Evolutionary conservation across 495 filamentous ascomycete genomes (phyloP), one percentile per base, ranked within the genome.

Genomic region (Aeminium ludgeri): DNA sequence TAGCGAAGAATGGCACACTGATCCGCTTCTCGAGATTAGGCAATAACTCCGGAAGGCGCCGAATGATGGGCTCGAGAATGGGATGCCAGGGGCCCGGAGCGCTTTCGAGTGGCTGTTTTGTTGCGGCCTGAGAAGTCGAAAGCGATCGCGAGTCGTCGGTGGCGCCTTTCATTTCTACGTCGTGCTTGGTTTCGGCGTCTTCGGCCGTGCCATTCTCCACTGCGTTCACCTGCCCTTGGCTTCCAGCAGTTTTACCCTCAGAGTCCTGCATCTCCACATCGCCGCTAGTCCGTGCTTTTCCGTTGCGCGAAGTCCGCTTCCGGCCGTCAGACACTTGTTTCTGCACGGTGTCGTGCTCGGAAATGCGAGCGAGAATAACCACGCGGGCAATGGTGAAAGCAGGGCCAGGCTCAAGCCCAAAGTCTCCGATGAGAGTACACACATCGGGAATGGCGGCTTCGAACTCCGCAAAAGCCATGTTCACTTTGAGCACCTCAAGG

Each of bases 351-450:
- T 59, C 56, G 5, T 45, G 47, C 5, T 69, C 63, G 10, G 57
- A 52, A 34, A 82, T 70, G 68, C 28, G 17, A 23, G 63, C 54
- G 33, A 66, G 59, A 34, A 95, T 65, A 41, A 75, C 84, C 6
- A 69, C 66, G 34, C 91, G 71, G 30, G 69, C 72, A 46, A 99
- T 87, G 67, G 82, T 76, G 59, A 94, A 99, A 12, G 91, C 91
- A 16, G 93, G 62, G 44, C 74, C 70, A 0, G 80, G 76, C 27
- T 87, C 79, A 25, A 99, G 63, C 10, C 81, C 82, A 51, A 78
- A 94, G 2, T 91, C 78, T 16, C 64, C 63, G 49, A 94, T 75
- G 20, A 99, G 65, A 15, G 68, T 64, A 2, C 72, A 58, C 33
- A 93, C 66, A 34, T 71, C 72, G 1, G 91, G 91, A n/a, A 96